These are phyloP conservation scores for Podospora appendiculata DNA, from an alignment of 495 filamentous ascomycete species.

Conservation along the genomic window DNA sequence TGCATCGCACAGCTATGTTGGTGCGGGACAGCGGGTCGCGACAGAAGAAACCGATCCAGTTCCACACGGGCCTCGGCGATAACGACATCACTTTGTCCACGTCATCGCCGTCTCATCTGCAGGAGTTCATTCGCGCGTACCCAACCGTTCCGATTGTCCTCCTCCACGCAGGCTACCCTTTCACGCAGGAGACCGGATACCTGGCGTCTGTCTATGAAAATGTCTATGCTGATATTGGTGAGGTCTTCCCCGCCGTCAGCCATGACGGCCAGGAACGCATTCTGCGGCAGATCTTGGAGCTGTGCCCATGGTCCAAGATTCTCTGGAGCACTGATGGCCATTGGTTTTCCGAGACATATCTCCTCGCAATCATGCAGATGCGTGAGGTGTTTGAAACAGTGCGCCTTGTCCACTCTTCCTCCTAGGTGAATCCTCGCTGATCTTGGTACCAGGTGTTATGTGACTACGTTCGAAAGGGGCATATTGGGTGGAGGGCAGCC, in stretches of 20 bases:
- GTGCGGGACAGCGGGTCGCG: slow-evolving; percentile 32
- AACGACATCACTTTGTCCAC: slow-evolving; percentile 65
- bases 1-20: slow-evolving; percentile 46
- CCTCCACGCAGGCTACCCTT: slow-evolving; percentile 79
- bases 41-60: slow-evolving; percentile 67
- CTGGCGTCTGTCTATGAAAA: slow-evolving; percentile 73
- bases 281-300: slow-evolving; percentile 65
- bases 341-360: slow-evolving; percentile 76
- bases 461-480: slow-evolving; percentile 52
- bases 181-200: slow-evolving; percentile 75
- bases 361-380: slow-evolving; percentile 70
- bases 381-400: slow-evolving; percentile 66
- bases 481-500: slow-evolving; percentile 50
- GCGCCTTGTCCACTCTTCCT: background rate
- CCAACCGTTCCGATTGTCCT: slow-evolving; percentile 67
- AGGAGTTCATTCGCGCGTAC: slow-evolving; percentile 63
- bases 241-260: slow-evolving; percentile 79
- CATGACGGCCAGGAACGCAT: slow-evolving; percentile 70
- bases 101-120: slow-evolving; percentile 71
- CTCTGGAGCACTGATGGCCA: slow-evolving; percentile 84
- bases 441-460: slow-evolving; percentile 43
- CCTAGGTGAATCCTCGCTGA: background rate
- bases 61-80: slow-evolving; percentile 83
- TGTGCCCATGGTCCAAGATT: slow-evolving; percentile 69
- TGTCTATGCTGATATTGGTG: slow-evolving; percentile 79